These are phyloP conservation scores for Fusarium dlaminii DNA, from an alignment of 2,329 filamentous ascomycete genomes.

Conservation along the genomic window DNA sequence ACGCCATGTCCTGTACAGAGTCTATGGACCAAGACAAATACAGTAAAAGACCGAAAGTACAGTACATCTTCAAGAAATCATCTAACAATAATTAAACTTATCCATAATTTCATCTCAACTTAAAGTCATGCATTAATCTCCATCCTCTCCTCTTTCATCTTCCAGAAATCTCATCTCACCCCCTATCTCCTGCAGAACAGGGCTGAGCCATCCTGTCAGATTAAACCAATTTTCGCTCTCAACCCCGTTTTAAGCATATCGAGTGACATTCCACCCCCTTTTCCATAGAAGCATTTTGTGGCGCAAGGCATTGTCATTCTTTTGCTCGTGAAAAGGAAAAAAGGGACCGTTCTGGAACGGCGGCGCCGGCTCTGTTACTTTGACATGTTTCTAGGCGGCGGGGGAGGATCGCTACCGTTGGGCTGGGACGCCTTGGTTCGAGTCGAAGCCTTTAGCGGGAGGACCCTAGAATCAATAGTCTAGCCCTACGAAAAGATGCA, in stretches of 20 bases:
- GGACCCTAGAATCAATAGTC: neutral
- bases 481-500: neutral
- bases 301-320: neutral
- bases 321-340: neutral
- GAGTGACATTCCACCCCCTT: conserved; percentile 5
- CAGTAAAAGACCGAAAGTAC: neutral
- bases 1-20: neutral
- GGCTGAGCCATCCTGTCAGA: neutral
- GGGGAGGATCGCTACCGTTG: neutral
- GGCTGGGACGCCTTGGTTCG: neutral
- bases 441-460: neutral
- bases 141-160: neutral
- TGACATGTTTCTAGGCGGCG: neutral
- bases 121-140: neutral
- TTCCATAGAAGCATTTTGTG: neutral
- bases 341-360: conserved; percentile 8
- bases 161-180: neutral
- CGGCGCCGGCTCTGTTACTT: neutral
- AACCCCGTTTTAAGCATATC: conserved; percentile 29
- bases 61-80: neutral
- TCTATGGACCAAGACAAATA: neutral
- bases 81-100: neutral
- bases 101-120: neutral
- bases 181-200: neutral
- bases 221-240: neutral